Evolutionary conservation across 176 grass and related monocot species (phyloP).

Genomic region (Dactylis glomerata): DNA sequence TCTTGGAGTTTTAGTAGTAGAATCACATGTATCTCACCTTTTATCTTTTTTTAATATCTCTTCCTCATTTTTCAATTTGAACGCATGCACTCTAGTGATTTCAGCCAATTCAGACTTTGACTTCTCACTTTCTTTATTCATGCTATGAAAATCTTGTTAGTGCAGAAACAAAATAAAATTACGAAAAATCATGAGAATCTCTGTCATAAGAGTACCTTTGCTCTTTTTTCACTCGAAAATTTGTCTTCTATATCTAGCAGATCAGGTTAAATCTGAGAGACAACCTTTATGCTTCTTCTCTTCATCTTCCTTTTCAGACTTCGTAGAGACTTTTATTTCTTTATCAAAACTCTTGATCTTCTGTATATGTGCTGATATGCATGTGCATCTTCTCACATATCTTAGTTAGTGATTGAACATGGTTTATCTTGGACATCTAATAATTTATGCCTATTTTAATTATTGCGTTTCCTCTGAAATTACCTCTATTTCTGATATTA

Average conservation of each 20-base stretch:
- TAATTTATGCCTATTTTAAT: too few species aligned
- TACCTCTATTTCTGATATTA: too few species aligned
- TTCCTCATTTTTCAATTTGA: conserved; percentile 82
- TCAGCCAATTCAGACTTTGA: conserved; percentile 75
- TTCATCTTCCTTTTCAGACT: conserved; percentile 68
- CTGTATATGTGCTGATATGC: too few species aligned
- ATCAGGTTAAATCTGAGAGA: conserved; percentile 87
- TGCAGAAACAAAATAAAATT: background rate
- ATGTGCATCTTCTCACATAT: too few species aligned
- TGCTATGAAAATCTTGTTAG: conserved; percentile 39
- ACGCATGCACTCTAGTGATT: conserved; percentile 69
- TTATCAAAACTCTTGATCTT: conserved; percentile 73
- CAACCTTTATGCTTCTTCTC: conserved; percentile 75
- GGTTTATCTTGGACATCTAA: too few species aligned
- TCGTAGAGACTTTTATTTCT: conserved; percentile 70
- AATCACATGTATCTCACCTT: conserved; percentile 23
- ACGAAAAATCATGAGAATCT: conserved; percentile 22
- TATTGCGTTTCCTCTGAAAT: too few species aligned
- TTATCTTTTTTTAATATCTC: conserved; percentile 87
- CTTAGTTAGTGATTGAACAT: too few species aligned
- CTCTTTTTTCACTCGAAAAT: conserved; percentile 56
- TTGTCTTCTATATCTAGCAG: conserved; percentile 82
- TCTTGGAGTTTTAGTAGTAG: too few species aligned
- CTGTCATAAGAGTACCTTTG: conserved; percentile 52
- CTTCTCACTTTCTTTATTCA: conserved; percentile 79